Evolutionary conservation across 805 yeast species (phyloP).

Genomic region (Zygotorulaspora danielsina): DNA sequence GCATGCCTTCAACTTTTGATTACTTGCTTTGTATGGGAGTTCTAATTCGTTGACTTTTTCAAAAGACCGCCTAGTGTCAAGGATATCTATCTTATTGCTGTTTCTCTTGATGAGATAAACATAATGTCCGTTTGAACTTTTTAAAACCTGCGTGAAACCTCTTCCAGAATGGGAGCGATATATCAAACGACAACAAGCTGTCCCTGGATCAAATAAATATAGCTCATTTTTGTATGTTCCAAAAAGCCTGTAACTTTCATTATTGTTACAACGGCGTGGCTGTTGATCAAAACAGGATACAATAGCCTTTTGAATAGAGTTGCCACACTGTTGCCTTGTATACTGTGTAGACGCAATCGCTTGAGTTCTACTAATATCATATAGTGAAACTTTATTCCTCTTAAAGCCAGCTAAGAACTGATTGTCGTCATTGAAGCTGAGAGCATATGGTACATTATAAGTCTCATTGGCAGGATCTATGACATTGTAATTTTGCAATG

Average conservation of each 20-base stretch:
- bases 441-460: constrained; percentile 32
- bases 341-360: constrained; percentile 23
- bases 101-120: constrained; percentile 35
- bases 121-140: constrained; percentile 37
- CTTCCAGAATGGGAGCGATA: constrained; percentile 19
- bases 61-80: constrained; percentile 33
- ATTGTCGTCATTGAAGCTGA: constrained; percentile 22
- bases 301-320: constrained; percentile 20
- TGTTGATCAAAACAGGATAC: constrained; percentile 30
- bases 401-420: constrained; percentile 35
- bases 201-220: constrained; percentile 24
- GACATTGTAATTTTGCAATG: constrained; percentile 29
- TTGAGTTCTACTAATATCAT: constrained; percentile 29
- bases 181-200: constrained; percentile 1
- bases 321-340: constrained; percentile 10
- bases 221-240: constrained; percentile 35
- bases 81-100: constrained; percentile 29
- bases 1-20: constrained; percentile 27
- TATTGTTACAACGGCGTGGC: constrained; percentile 1
- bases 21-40: constrained; percentile 23
- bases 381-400: constrained; percentile 28
- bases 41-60: constrained; percentile 15
- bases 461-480: constrained; percentile 34
- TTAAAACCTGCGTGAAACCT: constrained; percentile 38
- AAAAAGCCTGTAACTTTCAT: constrained; percentile 8